Evolutionary conservation across 2,329 filamentous ascomycete species (phyloP), one percentile per base, ranked within the genome.

Genomic region (Shiraia sp.): DNA sequence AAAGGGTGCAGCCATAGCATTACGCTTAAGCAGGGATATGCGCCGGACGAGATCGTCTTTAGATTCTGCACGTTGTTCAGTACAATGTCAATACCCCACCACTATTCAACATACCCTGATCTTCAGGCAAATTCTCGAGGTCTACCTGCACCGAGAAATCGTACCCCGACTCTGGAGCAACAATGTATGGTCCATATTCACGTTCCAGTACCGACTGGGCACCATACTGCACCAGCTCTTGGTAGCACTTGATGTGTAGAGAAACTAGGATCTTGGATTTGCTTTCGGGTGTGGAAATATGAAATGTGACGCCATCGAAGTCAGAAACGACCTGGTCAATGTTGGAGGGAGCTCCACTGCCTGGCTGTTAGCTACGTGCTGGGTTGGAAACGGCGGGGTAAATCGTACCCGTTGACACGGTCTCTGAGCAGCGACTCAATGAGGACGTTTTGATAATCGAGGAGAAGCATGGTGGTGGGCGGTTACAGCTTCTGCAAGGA

Each of bases 261-360:
- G 93, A 99, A 45, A 99, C 85, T 36, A 95, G 81, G 55, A 99
- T 96, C 75, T 95, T 90, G 35, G 89, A 86, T 79, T 97, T 97
- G 49, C 84, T 78, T 71, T 96, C 90, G 45, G 92, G 93, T 1
- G 93, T 99, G 26, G 92, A 97, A 66, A 99, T 91, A 73, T 99
- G 93, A 75, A 97, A 99, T 57, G 88, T 95, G 60, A 97, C 93
- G 68, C 92, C 92, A 75, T 99, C 95, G 68, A 99, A 99, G 75
- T 99, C 93, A 69, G 92, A 97, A 51, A 96, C 90, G 51, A 95
- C 90, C 77, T 99, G 93, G 75, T 99, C 95, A 71, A 99, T 96
- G 59, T 88, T 90, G 45, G 83, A 81, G 45, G 90, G 90, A 57
- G 89, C 76, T 70, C 87, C 87, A 74, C 92, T 96, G 65, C 53